These are phyloP conservation scores for Penicillium freii DNA, from an alignment of 2,329 filamentous ascomycete genomes.

Conservation along the genomic window DNA sequence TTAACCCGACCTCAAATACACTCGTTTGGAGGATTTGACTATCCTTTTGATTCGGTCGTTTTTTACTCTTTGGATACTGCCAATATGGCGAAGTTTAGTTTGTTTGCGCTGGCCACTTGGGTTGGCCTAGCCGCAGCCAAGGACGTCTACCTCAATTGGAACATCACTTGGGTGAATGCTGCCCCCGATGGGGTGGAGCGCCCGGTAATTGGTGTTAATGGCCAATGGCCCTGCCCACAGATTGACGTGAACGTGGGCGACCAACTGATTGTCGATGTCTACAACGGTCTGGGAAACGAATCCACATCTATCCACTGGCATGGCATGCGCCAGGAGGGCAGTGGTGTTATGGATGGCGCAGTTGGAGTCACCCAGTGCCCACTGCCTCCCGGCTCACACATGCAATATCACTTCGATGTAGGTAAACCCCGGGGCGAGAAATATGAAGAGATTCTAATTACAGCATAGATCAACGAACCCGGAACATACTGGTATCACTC, in stretches of 20 bases:
- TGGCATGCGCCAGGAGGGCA: slow-evolving; percentile 67
- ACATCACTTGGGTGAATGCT: slow-evolving; percentile 67
- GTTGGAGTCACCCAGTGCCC: slow-evolving; percentile 65
- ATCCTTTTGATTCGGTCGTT: slow-evolving; percentile 11
- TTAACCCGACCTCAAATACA: slow-evolving; percentile 8
- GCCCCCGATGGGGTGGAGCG: slow-evolving; percentile 69
- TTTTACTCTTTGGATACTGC: slow-evolving; percentile 15
- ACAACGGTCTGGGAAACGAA: slow-evolving; percentile 41
- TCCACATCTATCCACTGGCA: slow-evolving; percentile 58
- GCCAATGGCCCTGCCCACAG: slow-evolving; percentile 69
- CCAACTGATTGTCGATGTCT: slow-evolving; percentile 40
- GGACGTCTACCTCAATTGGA: slow-evolving; percentile 48
- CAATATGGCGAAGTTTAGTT: slow-evolving; percentile 19
- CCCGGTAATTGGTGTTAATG: slow-evolving; percentile 72
- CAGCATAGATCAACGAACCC: slow-evolving; percentile 55
- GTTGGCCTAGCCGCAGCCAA: slow-evolving; percentile 22
- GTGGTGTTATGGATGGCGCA: slow-evolving; percentile 69
- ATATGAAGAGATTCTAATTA: not conserved
- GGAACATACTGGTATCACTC: slow-evolving; percentile 81
- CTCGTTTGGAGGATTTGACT: slow-evolving; percentile 15
- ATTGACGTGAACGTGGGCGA: slow-evolving; percentile 41
- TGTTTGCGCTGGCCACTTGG: slow-evolving; percentile 20
- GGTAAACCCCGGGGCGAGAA: not conserved
- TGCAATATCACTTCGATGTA: slow-evolving; percentile 66
- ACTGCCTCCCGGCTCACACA: slow-evolving; percentile 61